phyloP scores from a whole-genome alignment of 2,329 filamentous ascomycete genomes.

The Trichoderma citrinoviride region DNA sequence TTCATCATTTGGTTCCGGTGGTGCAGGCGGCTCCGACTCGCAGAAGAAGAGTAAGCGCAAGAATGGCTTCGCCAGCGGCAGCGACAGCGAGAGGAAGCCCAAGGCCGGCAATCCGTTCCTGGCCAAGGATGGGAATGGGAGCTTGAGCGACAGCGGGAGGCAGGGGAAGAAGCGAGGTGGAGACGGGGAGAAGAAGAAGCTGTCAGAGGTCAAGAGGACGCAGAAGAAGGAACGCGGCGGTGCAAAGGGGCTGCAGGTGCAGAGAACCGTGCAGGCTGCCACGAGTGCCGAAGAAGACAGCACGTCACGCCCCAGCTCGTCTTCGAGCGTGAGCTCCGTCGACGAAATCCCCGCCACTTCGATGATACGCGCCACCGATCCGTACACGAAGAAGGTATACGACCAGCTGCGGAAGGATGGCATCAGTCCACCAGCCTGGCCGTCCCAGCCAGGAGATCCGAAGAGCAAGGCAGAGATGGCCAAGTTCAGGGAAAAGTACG shows the following conservation, averaged over 20 bases:
- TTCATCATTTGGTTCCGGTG: slow-evolving; percentile 35
- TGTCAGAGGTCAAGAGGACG: slow-evolving; percentile 21
- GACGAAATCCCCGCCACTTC: slow-evolving; percentile 23
- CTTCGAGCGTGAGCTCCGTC: slow-evolving; percentile 28
- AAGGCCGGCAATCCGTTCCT: slow-evolving; percentile 31
- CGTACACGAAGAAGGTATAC: slow-evolving; percentile 51
- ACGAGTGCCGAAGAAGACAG: slow-evolving; percentile 21
- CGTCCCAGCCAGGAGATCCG: slow-evolving; percentile 52
- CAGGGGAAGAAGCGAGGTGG: slow-evolving; percentile 25
- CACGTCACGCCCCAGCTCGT: slow-evolving; percentile 30
- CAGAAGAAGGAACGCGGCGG: slow-evolving; percentile 18
- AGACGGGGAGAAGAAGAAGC: slow-evolving; percentile 28
- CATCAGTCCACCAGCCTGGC: slow-evolving; percentile 55
- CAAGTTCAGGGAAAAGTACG: slow-evolving; percentile 54
- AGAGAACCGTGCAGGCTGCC: slow-evolving; percentile 3
- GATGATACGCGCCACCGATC: slow-evolving; percentile 33
- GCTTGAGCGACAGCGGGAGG: slow-evolving; percentile 18
- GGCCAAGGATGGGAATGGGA: slow-evolving; percentile 21
- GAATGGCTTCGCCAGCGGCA: slow-evolving; percentile 29
- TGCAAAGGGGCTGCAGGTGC: slow-evolving; percentile 9
- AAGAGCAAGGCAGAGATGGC: slow-evolving; percentile 52
- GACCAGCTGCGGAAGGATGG: slow-evolving; percentile 53
- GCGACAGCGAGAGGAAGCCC: slow-evolving; percentile 30
- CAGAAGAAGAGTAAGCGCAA: slow-evolving; percentile 31
- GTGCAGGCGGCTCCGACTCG: slow-evolving; percentile 31